Base-by-base conservation (phyloP, 177 flowering plant genomes). In the Vitis hybrid region DNA sequence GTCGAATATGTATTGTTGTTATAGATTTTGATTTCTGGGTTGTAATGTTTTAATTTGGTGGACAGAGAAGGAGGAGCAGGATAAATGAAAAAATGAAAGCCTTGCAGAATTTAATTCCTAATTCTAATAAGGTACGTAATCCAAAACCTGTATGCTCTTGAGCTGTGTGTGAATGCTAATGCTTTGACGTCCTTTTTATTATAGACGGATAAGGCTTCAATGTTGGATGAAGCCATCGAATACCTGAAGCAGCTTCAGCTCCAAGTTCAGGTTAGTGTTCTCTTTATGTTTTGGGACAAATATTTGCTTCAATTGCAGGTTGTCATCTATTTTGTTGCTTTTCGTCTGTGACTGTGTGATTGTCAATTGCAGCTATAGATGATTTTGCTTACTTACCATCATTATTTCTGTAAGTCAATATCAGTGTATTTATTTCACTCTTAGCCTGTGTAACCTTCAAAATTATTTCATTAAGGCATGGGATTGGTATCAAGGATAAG, bases 1-100 rank as follows among this genome's bases (percentile, higher is more conserved):
- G 60, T 48, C 60, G 9, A 11, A 24, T n/a, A 21, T 66, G 48
- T 46, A 7, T 40, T 15, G n/a, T 48, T 14, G 21, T 64, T 2
- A 11, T 40, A 40, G 46, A 1, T 54, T 30, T 21, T 16, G 50
- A 1, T 63, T 72, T 57, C 16, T 61, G 49, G 54, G 9, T 67
- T 72, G 12, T 70, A 13, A 55, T 70, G 16, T 11, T 35, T 16
- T 72, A 46, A 50, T 16, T 73, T 75, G 69, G 75, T 74, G 75
- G 51, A 52, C 87, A 94, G 98, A 89, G 97, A 84, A 85, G 98
- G 83, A 85, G 98, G 73, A 89, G 90, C 70, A 82, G 92, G 80
- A 92, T 94, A 18, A 94, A 92, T 67, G 98, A 94, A 85, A 94
- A 92, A 78, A 84, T 94, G 91, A 94, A 88, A 75, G 98, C 97